Evolutionary conservation across 768 basidiomycete species (phyloP).

Genomic region (Mycena belliarum): DNA sequence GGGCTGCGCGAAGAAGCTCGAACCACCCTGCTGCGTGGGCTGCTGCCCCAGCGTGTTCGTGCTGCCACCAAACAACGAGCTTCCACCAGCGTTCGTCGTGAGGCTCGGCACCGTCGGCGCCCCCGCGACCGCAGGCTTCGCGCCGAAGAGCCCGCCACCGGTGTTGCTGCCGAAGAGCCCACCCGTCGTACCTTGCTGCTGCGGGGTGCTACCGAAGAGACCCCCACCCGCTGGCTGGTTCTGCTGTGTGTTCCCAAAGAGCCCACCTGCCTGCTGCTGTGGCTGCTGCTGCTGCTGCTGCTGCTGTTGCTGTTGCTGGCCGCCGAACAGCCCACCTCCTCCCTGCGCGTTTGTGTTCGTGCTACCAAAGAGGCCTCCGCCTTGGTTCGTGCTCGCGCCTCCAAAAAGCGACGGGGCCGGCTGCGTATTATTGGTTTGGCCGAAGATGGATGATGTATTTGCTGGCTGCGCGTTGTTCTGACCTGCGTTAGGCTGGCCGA

Average conservation of each 20-base stretch:
- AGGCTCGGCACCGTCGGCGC: conserved; percentile 28
- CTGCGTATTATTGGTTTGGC: conserved; percentile 2
- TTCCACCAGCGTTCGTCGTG: conserved; percentile 24
- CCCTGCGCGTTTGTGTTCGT: conserved; percentile 12
- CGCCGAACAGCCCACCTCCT: conserved; percentile 30
- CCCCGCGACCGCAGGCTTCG: conserved; percentile 10
- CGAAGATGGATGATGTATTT: too few relatives aligned
- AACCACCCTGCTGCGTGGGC: conserved; percentile 30
- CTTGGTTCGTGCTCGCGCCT: not conserved
- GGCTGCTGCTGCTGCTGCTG: conserved; percentile 22
- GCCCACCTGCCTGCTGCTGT: conserved; percentile 21
- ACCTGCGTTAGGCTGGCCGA: not conserved
- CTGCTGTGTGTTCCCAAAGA: conserved; percentile 33
- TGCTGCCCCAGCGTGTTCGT: conserved; percentile 24
- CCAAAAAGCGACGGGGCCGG: conserved; percentile 23
- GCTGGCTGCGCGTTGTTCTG: too few relatives aligned
- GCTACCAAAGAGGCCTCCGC: not conserved
- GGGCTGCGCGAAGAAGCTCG: conserved; percentile 34
- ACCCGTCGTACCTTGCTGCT: conserved; percentile 22
- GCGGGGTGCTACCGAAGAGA: conserved; percentile 27
- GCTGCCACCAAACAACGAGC: conserved; percentile 27
- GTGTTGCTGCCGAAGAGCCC: conserved; percentile 34
- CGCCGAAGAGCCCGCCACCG: conserved; percentile 34
- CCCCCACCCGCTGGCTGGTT: conserved; percentile 24
- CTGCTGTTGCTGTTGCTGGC: conserved; percentile 20